Base-by-base conservation (phyloP, 345 rosid species). In the Salix koriyanagi region DNA sequence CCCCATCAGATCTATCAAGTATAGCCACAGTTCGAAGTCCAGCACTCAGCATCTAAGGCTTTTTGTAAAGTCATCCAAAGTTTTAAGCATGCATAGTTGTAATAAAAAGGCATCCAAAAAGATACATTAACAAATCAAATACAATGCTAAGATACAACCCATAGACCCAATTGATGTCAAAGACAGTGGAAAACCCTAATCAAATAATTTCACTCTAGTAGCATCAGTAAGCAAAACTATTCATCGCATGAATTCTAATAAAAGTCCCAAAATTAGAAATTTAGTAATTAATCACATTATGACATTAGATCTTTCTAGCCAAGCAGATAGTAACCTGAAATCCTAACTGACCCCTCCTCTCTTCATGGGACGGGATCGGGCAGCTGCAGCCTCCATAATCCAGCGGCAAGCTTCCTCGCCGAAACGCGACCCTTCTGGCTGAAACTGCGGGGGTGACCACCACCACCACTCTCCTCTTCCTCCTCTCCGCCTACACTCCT, bases 331-430 rank as follows among this genome's bases (percentile, higher is more conserved):
- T 73, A 60, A 93, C 93, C 94, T 88, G 91, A 85, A 89, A 86
- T 87, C 97, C 94, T 84, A 85, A 78, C 41, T 85, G 84, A 72
- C 84, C 91, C 61, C 75, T 46, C 76, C 83, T 83, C 74, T 79
- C 88, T 8, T 80, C 79, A 1, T 75, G 69, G 69, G 67, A 62
- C 84, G 15, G 81, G 60, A 78, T 86, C 92, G 64, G 92, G 82
- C 21, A 88, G 75, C 86, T 90, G 97, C 84, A 96, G 69, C 85
- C 97, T 71, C 99, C 99, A 96, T 25, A 96, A 79, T 2, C 90
- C 97, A 5, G 97, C 94, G 6, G 94, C 97, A 19, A 96, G 90
- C 87, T 89, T 96, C 90, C 99, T 87, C 67, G 91, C 94, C 46
- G 99, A 96, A 4, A 89, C 90, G 0, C 76, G 69, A 70, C 78